Conservation (phyloP, 2,329 filamentous ascomycete species). For the Drechslerella coelobrocha region DNA sequence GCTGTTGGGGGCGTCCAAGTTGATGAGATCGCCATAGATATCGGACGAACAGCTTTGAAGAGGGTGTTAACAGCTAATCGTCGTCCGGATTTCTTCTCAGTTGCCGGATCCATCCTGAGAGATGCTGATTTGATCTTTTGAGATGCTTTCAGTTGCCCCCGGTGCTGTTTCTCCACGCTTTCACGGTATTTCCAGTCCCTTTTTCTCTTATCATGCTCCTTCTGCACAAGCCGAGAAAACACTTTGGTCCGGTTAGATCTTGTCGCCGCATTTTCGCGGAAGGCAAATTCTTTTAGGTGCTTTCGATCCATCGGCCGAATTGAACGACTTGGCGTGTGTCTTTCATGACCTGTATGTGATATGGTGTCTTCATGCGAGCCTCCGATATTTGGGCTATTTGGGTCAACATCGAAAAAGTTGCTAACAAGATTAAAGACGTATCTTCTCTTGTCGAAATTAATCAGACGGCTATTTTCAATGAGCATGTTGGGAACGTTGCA, state of each 20-base stretch:
- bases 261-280: slow-evolving; percentile 53
- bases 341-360: slow-evolving; percentile 24
- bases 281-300: slow-evolving; percentile 53
- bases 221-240: slow-evolving; percentile 54
- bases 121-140: slow-evolving; percentile 54
- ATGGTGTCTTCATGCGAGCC: slow-evolving; percentile 23
- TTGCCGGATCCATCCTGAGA: slow-evolving; percentile 51
- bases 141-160: slow-evolving; percentile 53
- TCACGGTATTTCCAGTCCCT: slow-evolving; percentile 55
- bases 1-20: slow-evolving; percentile 55
- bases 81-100: slow-evolving; percentile 54
- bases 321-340: slow-evolving; percentile 34
- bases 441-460: slow-evolving; percentile 56
- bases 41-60: slow-evolving; percentile 55
- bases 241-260: slow-evolving; percentile 53
- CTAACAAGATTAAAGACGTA: slow-evolving; percentile 56
- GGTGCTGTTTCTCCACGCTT: slow-evolving; percentile 54
- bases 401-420: slow-evolving; percentile 53
- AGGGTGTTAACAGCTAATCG: slow-evolving; percentile 55
- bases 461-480: slow-evolving; percentile 55
- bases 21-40: slow-evolving; percentile 55
- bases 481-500: slow-evolving; percentile 56
- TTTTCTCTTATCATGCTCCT: slow-evolving; percentile 55
- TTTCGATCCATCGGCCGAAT: slow-evolving; percentile 48
- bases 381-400: slow-evolving; percentile 43